Base-by-base conservation (phyloP, 306 rosid species). In the Boehmeria nivea region DNA sequence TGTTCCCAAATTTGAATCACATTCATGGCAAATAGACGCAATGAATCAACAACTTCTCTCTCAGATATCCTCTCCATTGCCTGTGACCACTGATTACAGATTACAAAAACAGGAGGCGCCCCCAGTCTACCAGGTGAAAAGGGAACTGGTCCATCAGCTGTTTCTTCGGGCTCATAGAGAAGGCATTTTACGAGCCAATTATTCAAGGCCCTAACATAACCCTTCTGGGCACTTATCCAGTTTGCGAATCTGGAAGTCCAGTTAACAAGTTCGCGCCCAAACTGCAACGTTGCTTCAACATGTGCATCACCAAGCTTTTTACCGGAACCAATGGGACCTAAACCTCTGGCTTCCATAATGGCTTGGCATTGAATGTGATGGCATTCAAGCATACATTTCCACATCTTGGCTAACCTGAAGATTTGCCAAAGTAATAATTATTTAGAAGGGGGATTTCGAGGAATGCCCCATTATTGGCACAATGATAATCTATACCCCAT, bases 371-470 rank as follows among this genome's bases (percentile, higher is more conserved):
- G 99, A 55, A 28, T 78, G 63, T 49, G 93, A 73, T 93, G 99
- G 66, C 99, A 93, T 53, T 87, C 96, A 15, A 88, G 90, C 99
- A 93, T 93, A 65, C 77, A 78, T 71, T 74, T 85, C 99, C 99
- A 93, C 99, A 93, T 93, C 77, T 75, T 64, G 56, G 82, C 67
- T 63, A 93, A 74, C 79, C 99, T 93, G 86, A 69, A 62, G 21
- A 61, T 17, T 24, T 18, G 25, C 37, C 59, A 50, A 25, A 44
- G 22, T 22, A 12, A 61, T 34, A 34, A 56, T 23, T 14, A 48
- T 51, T 51, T 23, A 43, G 66, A n/a, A n/a, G n/a, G n/a, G n/a
- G n/a, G n/a, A n/a, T n/a, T n/a, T n/a, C n/a, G n/a, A n/a, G n/a
- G n/a, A n/a, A n/a, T n/a, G n/a, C n/a, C n/a, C n/a, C n/a, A n/a